Percentiles rank a stretch among this genome's conserved stretches.
phyloP scores from a whole-genome alignment of 2,329 filamentous ascomycete genomes.

The Rhinocladiella similis region DNA sequence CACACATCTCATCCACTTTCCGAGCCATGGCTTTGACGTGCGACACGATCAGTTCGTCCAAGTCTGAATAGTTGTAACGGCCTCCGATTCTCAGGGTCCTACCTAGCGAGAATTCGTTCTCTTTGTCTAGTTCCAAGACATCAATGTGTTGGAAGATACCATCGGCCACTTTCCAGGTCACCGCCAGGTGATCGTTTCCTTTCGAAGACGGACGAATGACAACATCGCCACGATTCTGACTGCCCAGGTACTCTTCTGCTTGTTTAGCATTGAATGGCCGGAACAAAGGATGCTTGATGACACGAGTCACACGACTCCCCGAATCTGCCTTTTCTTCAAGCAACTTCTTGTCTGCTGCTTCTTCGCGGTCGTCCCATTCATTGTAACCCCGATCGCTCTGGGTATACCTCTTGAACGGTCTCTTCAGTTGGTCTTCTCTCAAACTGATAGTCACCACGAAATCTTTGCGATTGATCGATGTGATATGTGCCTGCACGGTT shows the following conservation, averaged over 20 bases:
- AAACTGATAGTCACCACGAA: conserved; percentile 83
- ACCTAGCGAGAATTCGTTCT: conserved; percentile 93
- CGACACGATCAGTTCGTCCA: conserved; percentile 95
- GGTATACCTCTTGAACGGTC: conserved; percentile 70
- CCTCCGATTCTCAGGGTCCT: conserved; percentile 80
- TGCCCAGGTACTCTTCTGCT: conserved; percentile 89
- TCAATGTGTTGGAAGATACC: conserved; percentile 98
- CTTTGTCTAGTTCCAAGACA: conserved; percentile 93
- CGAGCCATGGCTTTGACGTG: conserved; percentile 97
- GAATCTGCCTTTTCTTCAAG: conserved; percentile 82
- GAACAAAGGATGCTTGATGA: conserved; percentile 98
- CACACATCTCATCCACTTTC: conserved; percentile 95
- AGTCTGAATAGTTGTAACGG: conserved; percentile 89
- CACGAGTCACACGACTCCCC: conserved; percentile 82
- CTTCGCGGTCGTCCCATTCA: conserved; percentile 84
- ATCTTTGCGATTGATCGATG: conserved; percentile 82
- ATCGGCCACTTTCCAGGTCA: conserved; percentile 98
- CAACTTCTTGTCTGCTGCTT: conserved; percentile 78
- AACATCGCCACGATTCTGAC: conserved; percentile 81
- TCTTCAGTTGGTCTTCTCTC: conserved; percentile 75
- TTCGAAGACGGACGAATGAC: conserved; percentile 95
- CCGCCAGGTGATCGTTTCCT: conserved; percentile 88
- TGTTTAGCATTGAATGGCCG: conserved; percentile 88
- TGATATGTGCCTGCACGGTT: conserved; percentile 82
- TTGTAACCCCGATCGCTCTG: conserved; percentile 54